Base-by-base conservation (phyloP, 805 yeast species). In the Saccharomycopsis guyanensis region DNA sequence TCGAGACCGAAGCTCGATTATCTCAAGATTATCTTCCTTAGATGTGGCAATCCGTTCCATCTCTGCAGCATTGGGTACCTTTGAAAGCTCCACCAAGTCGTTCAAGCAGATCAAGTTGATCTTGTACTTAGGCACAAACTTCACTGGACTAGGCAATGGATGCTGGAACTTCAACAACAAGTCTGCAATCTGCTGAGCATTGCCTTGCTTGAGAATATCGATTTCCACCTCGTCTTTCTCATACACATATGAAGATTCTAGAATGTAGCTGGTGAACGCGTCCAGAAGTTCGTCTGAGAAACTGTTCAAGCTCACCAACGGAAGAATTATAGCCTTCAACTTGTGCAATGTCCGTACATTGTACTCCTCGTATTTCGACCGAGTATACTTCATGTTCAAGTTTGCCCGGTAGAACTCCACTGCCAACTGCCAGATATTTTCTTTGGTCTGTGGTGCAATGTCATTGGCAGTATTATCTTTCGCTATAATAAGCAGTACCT, bases 131-230 rank as follows among this genome's bases (percentile, higher is more conserved):
- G 72, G 61, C 19, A 70, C 59, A 8, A 67, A 56, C 1, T 54
- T 55, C 1, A 80, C 59, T 2, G 74, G 71, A 33, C 71, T 70
- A 0, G 91, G 82, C 0, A 85, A 70, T 1, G 93, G 93, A 55
- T 72, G 76, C n/a, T 72, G 65, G 3, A 80, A 55, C 8, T 56
- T 58, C 10, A 25, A 10, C 10, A 25, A 25, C 10, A 25, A 10
- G 8, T 58, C 51, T 2, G 75, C 60, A 3, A 73, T 63, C 10
- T 66, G 69, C 3, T 58, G 56, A 3, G 72, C 60, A 1, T 58
- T 48, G 2, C 57, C 16, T 6, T 18, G 12, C 13, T 12, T 15
- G 5, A 16, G 13, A 12, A 27, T 40, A 27, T n/a, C 22, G 23
- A 52, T 64, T 55, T 75, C 94, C 15, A 72, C 60, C 40, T 73